These are phyloP conservation scores for Rhodotorula sp. DNA, from an alignment of 1,284 basidiomycete species.

Conservation along the genomic window DNA sequence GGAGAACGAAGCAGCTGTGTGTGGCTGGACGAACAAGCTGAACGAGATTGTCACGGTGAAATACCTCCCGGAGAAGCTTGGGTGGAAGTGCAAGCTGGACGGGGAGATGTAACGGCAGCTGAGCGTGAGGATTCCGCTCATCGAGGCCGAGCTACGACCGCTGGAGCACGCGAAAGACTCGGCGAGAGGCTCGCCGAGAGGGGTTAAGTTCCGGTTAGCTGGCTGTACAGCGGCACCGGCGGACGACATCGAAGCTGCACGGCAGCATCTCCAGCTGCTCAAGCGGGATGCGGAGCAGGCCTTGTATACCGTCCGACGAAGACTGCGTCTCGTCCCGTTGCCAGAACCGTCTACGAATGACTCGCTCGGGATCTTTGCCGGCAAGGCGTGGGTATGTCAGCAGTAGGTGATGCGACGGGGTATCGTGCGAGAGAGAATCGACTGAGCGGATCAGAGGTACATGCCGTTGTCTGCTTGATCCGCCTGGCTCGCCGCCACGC, in stretches of 20 bases:
- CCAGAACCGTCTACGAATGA: neutral
- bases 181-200: no score
- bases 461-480: neutral
- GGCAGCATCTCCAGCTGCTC: neutral
- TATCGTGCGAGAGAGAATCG: neutral
- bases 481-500: no score
- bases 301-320: neutral
- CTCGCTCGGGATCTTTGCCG: neutral
- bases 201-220: no score
- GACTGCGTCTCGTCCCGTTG: neutral
- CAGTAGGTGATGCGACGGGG: neutral
- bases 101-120: neutral
- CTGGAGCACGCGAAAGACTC: neutral
- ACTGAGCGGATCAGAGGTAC: neutral
- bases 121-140: neutral
- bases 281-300: neutral
- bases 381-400: constrained; percentile 1
- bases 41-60: neutral
- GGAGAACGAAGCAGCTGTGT: neutral
- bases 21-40: constrained; percentile 2
- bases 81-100: neutral
- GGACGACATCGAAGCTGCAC: neutral
- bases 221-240: neutral
- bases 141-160: neutral
- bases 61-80: neutral